phyloP scores from a whole-genome alignment of 129 eudicot species.

The Tagetes patula region DNA sequence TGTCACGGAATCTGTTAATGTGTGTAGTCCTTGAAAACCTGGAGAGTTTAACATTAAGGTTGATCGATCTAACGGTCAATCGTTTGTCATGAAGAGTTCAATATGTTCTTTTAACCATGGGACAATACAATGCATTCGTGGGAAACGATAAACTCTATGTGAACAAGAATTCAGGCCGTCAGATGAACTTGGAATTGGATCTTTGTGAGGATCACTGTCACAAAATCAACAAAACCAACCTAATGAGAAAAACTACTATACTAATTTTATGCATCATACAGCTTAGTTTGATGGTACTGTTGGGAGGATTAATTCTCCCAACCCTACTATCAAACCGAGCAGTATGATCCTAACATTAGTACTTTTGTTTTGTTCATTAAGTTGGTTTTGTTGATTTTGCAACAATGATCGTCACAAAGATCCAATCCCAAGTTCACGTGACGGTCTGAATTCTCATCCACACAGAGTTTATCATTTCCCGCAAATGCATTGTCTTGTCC shows the following conservation, averaged over 20 bases:
- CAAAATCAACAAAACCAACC: slow-evolving; percentile 24
- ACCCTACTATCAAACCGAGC: slow-evolving; percentile 35
- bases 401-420: slow-evolving; percentile 40
- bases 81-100: slow-evolving; percentile 66
- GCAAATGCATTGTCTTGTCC: slow-evolving; percentile 61
- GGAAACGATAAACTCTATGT: slow-evolving; percentile 69
- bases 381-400: slow-evolving; percentile 25
- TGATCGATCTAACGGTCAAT: slow-evolving; percentile 68
- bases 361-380: slow-evolving; percentile 10
- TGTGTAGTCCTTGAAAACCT: slow-evolving; percentile 63
- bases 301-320: slow-evolving; percentile 54
- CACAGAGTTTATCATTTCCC: slow-evolving; percentile 66
- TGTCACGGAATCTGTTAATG: slow-evolving; percentile 61
- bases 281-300: slow-evolving; percentile 37
- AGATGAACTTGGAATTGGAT: slow-evolving; percentile 32
- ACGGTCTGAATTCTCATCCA: slow-evolving; percentile 33
- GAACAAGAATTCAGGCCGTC: slow-evolving; percentile 30
- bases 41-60: slow-evolving; percentile 55
- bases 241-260: slow-evolving; percentile 10
- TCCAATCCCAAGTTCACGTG: slow-evolving; percentile 33
- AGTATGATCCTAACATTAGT: slow-evolving; percentile 44
- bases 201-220: slow-evolving; percentile 40
- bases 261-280: slow-evolving; percentile 43
- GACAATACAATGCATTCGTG: slow-evolving; percentile 53
- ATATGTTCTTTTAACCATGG: slow-evolving; percentile 52